phyloP scores from a whole-genome alignment of 345 rosid species.

The Rhodamnia argentea region DNA sequence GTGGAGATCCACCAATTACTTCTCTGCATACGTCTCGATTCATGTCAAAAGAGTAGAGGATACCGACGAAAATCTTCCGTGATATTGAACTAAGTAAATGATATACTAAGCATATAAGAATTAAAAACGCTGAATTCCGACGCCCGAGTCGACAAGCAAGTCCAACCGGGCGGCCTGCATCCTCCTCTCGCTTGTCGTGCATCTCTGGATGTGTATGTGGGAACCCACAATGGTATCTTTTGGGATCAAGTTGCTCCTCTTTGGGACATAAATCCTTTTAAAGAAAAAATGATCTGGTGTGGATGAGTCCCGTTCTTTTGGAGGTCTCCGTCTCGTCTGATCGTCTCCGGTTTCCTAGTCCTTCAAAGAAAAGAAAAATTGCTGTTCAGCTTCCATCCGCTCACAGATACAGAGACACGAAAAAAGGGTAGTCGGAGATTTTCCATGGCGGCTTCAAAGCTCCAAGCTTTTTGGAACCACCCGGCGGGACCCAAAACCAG shows the following conservation, averaged over 20 bases:
- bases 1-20: neutral
- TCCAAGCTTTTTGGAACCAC: slow-evolving; percentile 83
- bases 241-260: neutral
- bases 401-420: neutral
- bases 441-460: slow-evolving; percentile 72
- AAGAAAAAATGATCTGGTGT: neutral
- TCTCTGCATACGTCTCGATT: neutral
- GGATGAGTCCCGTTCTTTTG: neutral
- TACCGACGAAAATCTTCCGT: neutral
- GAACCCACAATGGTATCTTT: neutral
- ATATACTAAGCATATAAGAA: neutral
- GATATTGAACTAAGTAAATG: neutral
- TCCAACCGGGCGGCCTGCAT: neutral
- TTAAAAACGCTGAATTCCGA: neutral
- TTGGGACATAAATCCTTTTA: neutral
- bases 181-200: neutral
- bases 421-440: neutral
- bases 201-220: neutral
- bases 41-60: neutral
- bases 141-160: neutral
- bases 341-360: neutral
- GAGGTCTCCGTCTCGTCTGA: neutral
- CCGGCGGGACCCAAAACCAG: slow-evolving; percentile 95
- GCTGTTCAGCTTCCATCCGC: neutral
- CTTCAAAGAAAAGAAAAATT: neutral